Evolutionary conservation across 257 asterid species (phyloP), one percentile per base, ranked within the genome.

Genomic region (Gentiana macrophylla): DNA sequence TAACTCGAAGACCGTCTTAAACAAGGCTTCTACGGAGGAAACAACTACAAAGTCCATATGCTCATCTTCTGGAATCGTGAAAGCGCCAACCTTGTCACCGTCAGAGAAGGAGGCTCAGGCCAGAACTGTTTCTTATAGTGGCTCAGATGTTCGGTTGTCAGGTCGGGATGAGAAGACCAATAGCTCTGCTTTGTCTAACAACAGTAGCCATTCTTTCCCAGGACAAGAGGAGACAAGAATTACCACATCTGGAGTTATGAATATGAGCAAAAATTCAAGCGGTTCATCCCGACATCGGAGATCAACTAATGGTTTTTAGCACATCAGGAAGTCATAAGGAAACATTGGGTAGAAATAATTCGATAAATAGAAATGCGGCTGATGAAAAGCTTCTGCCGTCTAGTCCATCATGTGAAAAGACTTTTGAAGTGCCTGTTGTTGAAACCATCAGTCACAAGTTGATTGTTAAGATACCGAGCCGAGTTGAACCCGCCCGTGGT

Each of bases 91-190:
- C 8, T 56, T 89, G 1, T 71, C 77, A 56, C 69, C 84, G 61
- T 67, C 83, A 43, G 85, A 66, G 5, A 84, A 82, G 84, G 98
- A 80, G 35, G 64, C 72, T 70, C 89, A 74, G 47, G 65, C 79
- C 60, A 70, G 68, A 67, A 52, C 50, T 54, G 60, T 72, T n/a
- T 69, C 71, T 49, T 77, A 68, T 46, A 78, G 77, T 37, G 62
- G 74, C 60, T 44, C 80, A 60, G 94, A 89, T 65, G 61, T 63
- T 50, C 84, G 82, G 62, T 64, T 60, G 32, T 50, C 61, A 33
- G 37, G 53, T 6, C 76, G 83, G 79, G 97, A 89, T 62, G 95
- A 89, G 38, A 78, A 77, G 74, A 86, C 86, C 63, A 83, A 87
- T 59, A 70, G 80, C 64, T 86, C 97, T 43, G 84, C 79, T 57